phyloP scores from a whole-genome alignment of 202 grass and related monocot species.

The Brachypodium distachyon region DNA sequence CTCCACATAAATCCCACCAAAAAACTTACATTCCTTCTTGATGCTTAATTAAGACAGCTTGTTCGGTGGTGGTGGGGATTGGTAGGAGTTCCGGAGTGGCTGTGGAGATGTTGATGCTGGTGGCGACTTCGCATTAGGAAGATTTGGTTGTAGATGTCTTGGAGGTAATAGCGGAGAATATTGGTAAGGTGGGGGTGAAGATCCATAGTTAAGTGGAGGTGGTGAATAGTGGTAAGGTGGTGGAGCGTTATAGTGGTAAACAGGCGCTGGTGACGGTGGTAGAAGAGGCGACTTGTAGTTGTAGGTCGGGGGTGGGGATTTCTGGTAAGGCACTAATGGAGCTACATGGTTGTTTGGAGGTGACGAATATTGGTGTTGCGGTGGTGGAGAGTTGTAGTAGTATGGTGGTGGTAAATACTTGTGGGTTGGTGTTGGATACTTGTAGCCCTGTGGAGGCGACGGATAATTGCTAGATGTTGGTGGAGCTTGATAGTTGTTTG shows the following conservation, averaged over 20 bases:
- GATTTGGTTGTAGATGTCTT: slow-evolving; percentile 12
- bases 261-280: slow-evolving; percentile 19
- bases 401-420: slow-evolving; percentile 43
- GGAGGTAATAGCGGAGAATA: slow-evolving; percentile 28
- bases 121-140: slow-evolving; percentile 11
- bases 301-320: slow-evolving; percentile 24
- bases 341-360: slow-evolving; percentile 17
- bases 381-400: slow-evolving; percentile 40
- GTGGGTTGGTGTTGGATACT: slow-evolving; percentile 17
- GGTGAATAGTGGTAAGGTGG: slow-evolving; percentile 19
- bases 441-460: background rate
- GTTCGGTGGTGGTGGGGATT: background rate
- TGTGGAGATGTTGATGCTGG: slow-evolving; percentile 13
- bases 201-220: slow-evolving; percentile 14
- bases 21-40: slow-evolving; percentile 16
- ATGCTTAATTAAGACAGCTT: slow-evolving; percentile 35
- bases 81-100: slow-evolving; percentile 12
- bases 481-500: slow-evolving; percentile 25
- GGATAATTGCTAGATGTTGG: background rate
- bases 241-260: slow-evolving; percentile 18
- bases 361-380: background rate
- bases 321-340: slow-evolving; percentile 19
- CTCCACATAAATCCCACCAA: background rate
- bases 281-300: slow-evolving; percentile 26
- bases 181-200: slow-evolving; percentile 19